Evolutionary conservation across 1,284 basidiomycete species (phyloP).

Genomic region (Trametes hirsuta): DNA sequence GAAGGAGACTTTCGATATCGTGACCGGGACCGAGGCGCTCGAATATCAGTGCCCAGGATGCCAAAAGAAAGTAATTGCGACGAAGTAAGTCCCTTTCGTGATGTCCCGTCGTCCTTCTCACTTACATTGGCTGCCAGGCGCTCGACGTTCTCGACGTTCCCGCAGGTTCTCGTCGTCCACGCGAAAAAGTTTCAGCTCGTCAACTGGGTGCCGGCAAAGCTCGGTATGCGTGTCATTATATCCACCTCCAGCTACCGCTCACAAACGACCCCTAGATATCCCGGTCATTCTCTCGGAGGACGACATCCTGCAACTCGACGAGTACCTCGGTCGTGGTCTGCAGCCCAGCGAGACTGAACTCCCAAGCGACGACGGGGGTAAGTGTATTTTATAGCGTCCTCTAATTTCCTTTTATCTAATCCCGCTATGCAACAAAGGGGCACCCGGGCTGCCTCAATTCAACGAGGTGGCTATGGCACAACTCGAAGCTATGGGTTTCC

Average conservation of each 20-base stretch:
- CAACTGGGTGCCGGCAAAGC: constrained; percentile 96
- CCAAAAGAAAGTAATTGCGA: constrained; percentile 64
- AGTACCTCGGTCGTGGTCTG: constrained; percentile 75
- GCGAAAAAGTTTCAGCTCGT: constrained; percentile 95
- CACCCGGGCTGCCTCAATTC: constrained; percentile 59
- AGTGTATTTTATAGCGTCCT: neutral
- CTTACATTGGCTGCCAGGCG: constrained; percentile 47
- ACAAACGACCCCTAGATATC: constrained; percentile 61
- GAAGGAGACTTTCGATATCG: constrained; percentile 65
- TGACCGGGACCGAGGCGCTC: constrained; percentile 72
- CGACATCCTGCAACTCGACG: constrained; percentile 67
- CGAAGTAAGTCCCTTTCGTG: constrained; percentile 49
- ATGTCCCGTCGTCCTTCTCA: neutral
- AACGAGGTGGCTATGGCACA: constrained; percentile 75
- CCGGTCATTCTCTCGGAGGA: constrained; percentile 76
- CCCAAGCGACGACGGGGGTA: constrained; percentile 55
- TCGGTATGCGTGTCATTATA: constrained; percentile 53
- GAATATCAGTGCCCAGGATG: constrained; percentile 73
- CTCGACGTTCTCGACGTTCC: constrained; percentile 84
- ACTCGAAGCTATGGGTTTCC: constrained; percentile 90
- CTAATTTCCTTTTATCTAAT: too few species aligned
- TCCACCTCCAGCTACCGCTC: neutral
- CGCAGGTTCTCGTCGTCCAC: constrained; percentile 87
- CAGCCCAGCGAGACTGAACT: constrained; percentile 77
- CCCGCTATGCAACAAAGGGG: constrained; percentile 17